Conservation (phyloP, 139 green algal species). For the Desmodesmus armatus region DNA sequence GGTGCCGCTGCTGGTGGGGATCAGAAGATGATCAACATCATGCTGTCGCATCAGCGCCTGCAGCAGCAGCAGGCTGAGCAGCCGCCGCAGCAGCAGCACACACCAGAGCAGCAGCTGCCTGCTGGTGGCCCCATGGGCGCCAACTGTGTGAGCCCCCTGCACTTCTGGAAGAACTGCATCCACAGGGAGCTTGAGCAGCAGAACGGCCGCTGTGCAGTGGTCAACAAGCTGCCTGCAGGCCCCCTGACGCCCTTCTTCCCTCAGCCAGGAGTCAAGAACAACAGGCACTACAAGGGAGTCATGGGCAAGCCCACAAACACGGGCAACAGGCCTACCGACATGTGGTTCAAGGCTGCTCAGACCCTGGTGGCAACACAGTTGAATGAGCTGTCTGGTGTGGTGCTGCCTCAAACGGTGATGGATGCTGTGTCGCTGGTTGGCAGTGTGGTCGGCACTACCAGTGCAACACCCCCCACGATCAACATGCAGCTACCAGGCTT, state of each 20-base stretch:
- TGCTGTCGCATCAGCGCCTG: not conserved
- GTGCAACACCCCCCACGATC: conserved; percentile 4
- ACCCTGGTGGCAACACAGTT: conserved; percentile 17
- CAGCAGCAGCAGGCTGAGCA: conserved; percentile 2
- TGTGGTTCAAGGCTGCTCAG: conserved; percentile 37
- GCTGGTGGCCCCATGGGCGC: no score
- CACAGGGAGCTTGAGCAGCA: not conserved
- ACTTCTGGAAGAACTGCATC: conserved; percentile 39
- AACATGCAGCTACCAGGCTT: not conserved
- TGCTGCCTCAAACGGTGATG: not conserved
- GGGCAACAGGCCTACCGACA: not conserved
- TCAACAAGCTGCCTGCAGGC: conserved; percentile 21
- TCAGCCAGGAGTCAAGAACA: not conserved
- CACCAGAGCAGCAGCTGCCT: no score
- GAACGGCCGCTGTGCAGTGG: not conserved
- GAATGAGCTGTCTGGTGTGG: conserved; percentile 24
- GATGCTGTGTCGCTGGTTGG: not conserved
- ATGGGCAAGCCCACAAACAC: not conserved
- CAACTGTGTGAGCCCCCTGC: conserved; percentile 23
- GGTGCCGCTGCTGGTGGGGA: no score
- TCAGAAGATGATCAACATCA: no score
- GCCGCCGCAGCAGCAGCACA: not conserved
- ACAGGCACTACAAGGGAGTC: conserved; percentile 21
- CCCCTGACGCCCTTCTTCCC: conserved; percentile 42
- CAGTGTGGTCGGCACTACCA: not conserved